A percentile compares a stretch with the other conserved stretches of the same genome.
Conservation (phyloP, 1,284 basidiomycete species). For the Vanrija sp. region DNA sequence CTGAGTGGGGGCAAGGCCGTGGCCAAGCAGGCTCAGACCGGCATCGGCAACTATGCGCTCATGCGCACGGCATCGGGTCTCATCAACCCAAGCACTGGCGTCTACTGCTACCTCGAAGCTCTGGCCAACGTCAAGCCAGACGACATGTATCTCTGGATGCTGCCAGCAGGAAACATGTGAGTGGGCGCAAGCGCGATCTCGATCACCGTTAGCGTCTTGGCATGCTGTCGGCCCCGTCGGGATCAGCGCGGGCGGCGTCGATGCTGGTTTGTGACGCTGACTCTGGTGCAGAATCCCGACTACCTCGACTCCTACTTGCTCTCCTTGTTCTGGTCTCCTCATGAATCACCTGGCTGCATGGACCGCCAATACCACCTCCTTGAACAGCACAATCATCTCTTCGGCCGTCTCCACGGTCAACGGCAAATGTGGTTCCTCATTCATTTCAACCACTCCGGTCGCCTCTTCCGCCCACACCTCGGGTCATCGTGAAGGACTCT, state of each 20-base stretch:
- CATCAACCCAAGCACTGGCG: constrained; percentile 28
- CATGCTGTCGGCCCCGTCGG: not conserved
- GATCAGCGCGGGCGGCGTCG: too few species aligned
- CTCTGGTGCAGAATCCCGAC: constrained; percentile 28
- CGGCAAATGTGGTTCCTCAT: constrained; percentile 31
- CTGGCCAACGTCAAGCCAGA: constrained; percentile 32
- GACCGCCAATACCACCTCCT: constrained; percentile 23
- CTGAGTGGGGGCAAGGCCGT: constrained; percentile 16
- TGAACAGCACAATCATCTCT: constrained; percentile 35
- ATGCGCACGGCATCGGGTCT: constrained; percentile 36
- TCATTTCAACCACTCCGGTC: constrained; percentile 16
- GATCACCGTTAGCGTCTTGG: not conserved
- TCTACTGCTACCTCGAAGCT: constrained; percentile 45
- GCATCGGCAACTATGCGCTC: constrained; percentile 41
- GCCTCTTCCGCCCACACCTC: not conserved
- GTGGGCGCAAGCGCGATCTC: constrained; percentile 8
- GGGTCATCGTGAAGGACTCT: not conserved
- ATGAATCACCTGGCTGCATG: constrained; percentile 30
- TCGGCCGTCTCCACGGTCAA: constrained; percentile 32
- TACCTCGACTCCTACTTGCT: constrained; percentile 41
- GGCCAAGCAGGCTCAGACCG: constrained; percentile 25
- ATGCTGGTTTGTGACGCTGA: not conserved
- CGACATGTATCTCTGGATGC: constrained; percentile 44
- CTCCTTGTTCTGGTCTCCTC: constrained; percentile 37
- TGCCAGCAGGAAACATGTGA: constrained; percentile 42